These are phyloP conservation scores for Bathelium albidoporum DNA, from an alignment of 495 filamentous ascomycete species.

Conservation along the genomic window DNA sequence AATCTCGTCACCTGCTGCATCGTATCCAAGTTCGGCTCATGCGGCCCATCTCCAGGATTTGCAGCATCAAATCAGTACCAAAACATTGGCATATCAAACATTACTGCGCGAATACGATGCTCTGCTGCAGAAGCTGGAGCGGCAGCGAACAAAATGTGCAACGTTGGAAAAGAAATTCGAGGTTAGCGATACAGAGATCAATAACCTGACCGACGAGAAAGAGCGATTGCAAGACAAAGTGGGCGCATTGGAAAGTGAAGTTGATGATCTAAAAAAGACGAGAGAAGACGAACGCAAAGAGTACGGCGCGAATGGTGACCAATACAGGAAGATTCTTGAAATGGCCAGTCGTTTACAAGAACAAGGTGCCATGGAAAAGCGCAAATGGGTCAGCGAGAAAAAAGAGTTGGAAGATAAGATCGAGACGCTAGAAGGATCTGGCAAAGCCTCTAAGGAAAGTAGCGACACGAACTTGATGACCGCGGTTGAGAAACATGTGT, in stretches of 20 bases:
- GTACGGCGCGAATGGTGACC: slow-evolving; percentile 29
- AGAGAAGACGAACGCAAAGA: slow-evolving; percentile 32
- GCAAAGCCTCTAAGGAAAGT: neutral
- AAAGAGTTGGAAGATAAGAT: slow-evolving; percentile 23
- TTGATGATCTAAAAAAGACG: slow-evolving; percentile 33
- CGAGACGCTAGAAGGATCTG: neutral
- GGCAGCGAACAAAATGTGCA: slow-evolving; percentile 34
- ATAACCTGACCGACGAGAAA: slow-evolving; percentile 36
- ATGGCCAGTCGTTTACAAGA: slow-evolving; percentile 35
- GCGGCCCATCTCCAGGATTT: slow-evolving; percentile 36
- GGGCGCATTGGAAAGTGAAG: slow-evolving; percentile 30
- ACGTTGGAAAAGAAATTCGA: slow-evolving; percentile 39
- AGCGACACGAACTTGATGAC: neutral
- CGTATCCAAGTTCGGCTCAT: slow-evolving; percentile 26
- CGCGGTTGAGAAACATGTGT: neutral
- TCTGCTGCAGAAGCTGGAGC: slow-evolving; percentile 36
- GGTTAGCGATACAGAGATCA: slow-evolving; percentile 39
- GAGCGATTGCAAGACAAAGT: slow-evolving; percentile 33
- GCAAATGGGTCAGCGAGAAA: slow-evolving; percentile 32
- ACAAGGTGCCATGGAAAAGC: slow-evolving; percentile 30
- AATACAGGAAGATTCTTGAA: slow-evolving; percentile 40
- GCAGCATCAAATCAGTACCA: slow-evolving; percentile 41
- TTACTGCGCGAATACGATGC: slow-evolving; percentile 38
- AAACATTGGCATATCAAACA: slow-evolving; percentile 38
- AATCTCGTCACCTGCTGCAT: slow-evolving; percentile 20